Evolutionary conservation across 331 rosid species (phyloP), one percentile per base, ranked within the genome.

Genomic region (Quercus lobata): DNA sequence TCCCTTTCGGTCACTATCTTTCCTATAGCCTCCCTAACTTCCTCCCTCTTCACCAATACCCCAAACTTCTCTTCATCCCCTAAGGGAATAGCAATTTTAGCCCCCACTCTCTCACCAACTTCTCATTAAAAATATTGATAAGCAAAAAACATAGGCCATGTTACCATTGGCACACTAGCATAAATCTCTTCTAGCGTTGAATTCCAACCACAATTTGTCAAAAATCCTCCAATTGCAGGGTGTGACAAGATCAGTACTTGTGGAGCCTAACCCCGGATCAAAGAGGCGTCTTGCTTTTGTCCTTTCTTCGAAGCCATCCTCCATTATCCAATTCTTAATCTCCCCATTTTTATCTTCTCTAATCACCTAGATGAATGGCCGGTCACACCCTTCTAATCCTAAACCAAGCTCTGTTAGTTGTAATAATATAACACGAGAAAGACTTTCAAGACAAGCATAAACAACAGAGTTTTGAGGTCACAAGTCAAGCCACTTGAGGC

Each of bases 161-260:
- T 84, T 5, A 84, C 5, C 87, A 87, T 78, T 30, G 92, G 92
- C 15, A 91, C 35, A 2, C 93, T 91, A 1, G 56, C 76, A 68
- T 80, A 71, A 27, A 84, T 55, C 19, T 78, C 90, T 87, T 87
- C 88, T 2, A 83, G 10, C 1, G 85, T 79, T 2, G 91, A 89
- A 77, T 86, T 88, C 89, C 94, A 86, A 9, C 91, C 91, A 66
- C 82, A 83, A 6, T 85, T 88, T 44, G 86, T 84, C 30, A 87
- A 7, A 37, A 90, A 80, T 6, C 86, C 90, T 30, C 90, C 90
- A 75, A 88, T 57, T 4, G 83, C 71, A 15, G 57, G 73, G 76
- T 87, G 90, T 12, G 92, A 81, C 8, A 87, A 29, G 14, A 89
- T 80, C 5, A 83, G 49, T 4, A 84, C 35, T 37, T 87, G 86